phyloP scores from a whole-genome alignment of 2,329 filamentous ascomycete species.

The Penicillium verrucosum region DNA sequence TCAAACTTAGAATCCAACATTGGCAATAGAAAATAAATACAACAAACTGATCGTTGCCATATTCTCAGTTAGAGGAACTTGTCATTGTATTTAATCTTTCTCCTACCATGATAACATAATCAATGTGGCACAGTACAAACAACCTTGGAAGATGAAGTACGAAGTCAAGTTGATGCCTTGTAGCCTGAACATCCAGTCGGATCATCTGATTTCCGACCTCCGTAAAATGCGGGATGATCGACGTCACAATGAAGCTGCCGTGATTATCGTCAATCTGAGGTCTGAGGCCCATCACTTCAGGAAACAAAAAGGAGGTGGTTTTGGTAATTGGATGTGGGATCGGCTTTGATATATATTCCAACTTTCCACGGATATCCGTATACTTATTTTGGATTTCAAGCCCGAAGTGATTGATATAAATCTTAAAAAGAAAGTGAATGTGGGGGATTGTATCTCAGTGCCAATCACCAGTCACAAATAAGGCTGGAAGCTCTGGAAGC shows the following conservation, averaged over 20 bases:
- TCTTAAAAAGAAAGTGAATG: not conserved
- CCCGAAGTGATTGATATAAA: not conserved
- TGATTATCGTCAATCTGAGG: constrained; percentile 4
- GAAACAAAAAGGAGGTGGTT: not conserved
- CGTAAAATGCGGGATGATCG: constrained; percentile 26
- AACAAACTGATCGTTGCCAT: too few species aligned
- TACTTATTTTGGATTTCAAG: not conserved
- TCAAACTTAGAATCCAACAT: not conserved
- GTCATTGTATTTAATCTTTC: not conserved
- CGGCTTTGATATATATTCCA: not conserved
- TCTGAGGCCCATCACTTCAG: not conserved
- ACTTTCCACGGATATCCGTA: not conserved
- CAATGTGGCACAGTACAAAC: not conserved
- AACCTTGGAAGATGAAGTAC: not conserved
- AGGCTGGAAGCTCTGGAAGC: not conserved
- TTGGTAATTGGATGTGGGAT: not conserved
- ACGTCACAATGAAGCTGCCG: constrained; percentile 20
- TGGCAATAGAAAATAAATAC: not conserved
- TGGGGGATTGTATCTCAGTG: not conserved
- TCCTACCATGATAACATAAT: not conserved
- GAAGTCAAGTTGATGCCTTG: constrained; percentile 10
- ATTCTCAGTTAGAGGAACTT: not conserved
- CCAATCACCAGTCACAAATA: not conserved
- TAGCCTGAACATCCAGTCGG: constrained; percentile 13
- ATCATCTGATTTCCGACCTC: constrained; percentile 14